Evolutionary conservation across 176 grass and related monocot species (phyloP).

Genomic region (Alopecurus myosuroides): DNA sequence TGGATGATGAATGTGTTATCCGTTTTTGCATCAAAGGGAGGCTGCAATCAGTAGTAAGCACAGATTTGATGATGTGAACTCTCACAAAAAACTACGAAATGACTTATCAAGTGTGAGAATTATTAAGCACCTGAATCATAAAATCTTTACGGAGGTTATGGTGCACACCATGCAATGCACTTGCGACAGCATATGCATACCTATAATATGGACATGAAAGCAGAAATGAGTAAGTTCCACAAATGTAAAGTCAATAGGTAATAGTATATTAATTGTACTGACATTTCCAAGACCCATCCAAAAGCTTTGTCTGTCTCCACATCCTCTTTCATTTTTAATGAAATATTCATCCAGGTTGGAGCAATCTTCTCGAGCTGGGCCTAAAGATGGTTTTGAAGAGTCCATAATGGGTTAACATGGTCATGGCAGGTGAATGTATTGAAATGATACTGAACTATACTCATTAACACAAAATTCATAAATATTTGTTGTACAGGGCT

Average conservation of each 20-base stretch:
- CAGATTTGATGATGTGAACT: conserved; percentile 23
- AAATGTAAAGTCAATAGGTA: background rate
- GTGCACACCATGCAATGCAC: conserved; percentile 97
- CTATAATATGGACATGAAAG: conserved; percentile 37
- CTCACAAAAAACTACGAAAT: conserved; percentile 6
- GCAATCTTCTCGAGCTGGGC: conserved; percentile 84
- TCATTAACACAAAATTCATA: background rate
- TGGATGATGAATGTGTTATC: conserved; percentile 77
- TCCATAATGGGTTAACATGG: background rate
- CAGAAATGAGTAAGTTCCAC: background rate
- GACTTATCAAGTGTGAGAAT: conserved; percentile 20
- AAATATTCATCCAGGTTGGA: conserved; percentile 99
- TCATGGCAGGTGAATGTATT: background rate
- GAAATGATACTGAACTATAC: background rate
- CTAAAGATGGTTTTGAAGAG: conserved; percentile 31
- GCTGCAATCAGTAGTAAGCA: conserved; percentile 57
- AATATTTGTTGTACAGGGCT: background rate
- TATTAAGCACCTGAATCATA: conserved; percentile 90
- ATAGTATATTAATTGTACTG: conserved; percentile 17
- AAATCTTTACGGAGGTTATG: conserved; percentile 95
- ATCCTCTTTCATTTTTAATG: conserved; percentile 92
- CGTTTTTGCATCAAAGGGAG: conserved; percentile 71
- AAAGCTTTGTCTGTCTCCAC: conserved; percentile 85
- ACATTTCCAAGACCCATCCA: conserved; percentile 99
- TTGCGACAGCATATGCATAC: conserved; percentile 98